Conservation (phyloP, 768 basidiomycete genomes). For the Naganishia kalamii region DNA sequence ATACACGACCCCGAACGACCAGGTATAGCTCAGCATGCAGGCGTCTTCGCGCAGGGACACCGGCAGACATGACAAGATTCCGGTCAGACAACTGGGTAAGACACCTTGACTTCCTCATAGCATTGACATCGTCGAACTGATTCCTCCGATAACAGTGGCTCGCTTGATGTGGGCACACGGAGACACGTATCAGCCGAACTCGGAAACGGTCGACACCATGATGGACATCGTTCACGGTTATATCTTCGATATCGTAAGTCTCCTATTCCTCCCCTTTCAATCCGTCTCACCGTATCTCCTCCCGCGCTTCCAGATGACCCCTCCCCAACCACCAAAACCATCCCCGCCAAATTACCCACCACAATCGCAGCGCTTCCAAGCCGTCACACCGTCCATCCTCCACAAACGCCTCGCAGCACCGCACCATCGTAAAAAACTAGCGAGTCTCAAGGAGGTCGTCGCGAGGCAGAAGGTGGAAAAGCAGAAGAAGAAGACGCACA, state of each 20-base stretch:
- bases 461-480: conserved; percentile 10
- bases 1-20: no score
- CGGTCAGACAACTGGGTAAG: conserved; percentile 3
- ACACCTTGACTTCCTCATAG: background rate
- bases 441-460: conserved; percentile 10
- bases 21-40: background rate
- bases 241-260: conserved; percentile 2
- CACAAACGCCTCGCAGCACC: conserved; percentile 4
- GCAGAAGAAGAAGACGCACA: conserved; percentile 8
- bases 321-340: background rate
- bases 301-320: background rate
- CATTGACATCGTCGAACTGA: background rate
- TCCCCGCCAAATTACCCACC: background rate
- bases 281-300: background rate
- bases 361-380: conserved; percentile 10
- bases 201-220: conserved; percentile 11
- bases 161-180: conserved; percentile 6
- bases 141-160: background rate
- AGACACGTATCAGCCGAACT: background rate
- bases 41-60: background rate
- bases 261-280: background rate
- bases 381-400: conserved; percentile 4
- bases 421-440: conserved; percentile 13
- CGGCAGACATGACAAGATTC: conserved; percentile 7
- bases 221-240: conserved; percentile 12